Evolutionary conservation across 2,329 filamentous ascomycete genomes (phyloP), one percentile per base, ranked within the genome.

Genomic region (Nemania sp.): DNA sequence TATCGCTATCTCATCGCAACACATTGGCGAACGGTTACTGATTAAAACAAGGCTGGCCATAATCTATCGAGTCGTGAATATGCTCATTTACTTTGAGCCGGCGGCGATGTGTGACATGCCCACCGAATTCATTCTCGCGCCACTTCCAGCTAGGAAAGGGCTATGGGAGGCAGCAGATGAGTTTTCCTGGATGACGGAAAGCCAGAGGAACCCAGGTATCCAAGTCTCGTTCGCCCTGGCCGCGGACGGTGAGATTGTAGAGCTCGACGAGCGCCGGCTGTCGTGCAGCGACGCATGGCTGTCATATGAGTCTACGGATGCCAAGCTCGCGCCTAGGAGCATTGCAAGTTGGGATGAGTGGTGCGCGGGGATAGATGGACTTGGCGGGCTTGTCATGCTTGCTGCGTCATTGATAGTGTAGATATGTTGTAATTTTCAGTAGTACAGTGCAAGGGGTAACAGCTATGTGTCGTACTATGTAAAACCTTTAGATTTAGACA

Each of bases 331-430:
- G 10, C 47, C 24, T 5, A 27, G 24, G 11, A 5, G 22, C 6
- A 2, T 5, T n/a, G 22, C 24, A 11, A 20, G 22, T 27, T 26
- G 47, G 47, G 24, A 52, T 4, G 24, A 27, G 11, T 26, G 47
- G 20, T 26, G 22, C 10, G 13, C 71, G 68, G 81, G 80, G 3
- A 83, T 83, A 79, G 82, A 84, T 78, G 78, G 78, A 32, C 73
- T 85, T 69, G 82, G 82, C 15, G 79, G 77, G 2, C 74, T 85
- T 67, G 76, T 84, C 20, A 81, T 84, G 80, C 79, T 84, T 73
- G 80, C 80, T 75, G 82, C 82, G 73, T 81, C 79, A 26, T 51
- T 67, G 47, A 45, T 67, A 20, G 38, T 54, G n/a, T 65, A 60
- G 56, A 43, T 56, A 35, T 35, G 11, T 11, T 35, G 32, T 35